Evolutionary conservation across 805 yeast genomes (phyloP).

Genomic region (Candida quercuum): DNA sequence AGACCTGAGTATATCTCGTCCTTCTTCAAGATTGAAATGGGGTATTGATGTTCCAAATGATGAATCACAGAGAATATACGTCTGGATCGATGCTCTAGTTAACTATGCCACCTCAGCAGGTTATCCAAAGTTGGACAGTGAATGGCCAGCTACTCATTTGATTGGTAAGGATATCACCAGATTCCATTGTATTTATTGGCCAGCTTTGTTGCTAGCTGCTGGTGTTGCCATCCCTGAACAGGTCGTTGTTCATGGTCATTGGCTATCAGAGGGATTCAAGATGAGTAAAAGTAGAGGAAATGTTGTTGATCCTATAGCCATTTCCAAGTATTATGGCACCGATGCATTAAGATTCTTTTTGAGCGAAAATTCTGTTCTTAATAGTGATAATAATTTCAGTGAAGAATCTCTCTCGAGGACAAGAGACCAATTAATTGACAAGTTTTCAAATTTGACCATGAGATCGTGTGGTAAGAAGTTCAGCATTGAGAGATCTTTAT

Average conservation of each 20-base stretch:
- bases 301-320: constrained; percentile 84
- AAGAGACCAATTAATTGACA: constrained; percentile 68
- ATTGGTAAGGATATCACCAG: constrained; percentile 88
- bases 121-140: constrained; percentile 35
- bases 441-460: constrained; percentile 73
- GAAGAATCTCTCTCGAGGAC: constrained; percentile 46
- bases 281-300: constrained; percentile 94
- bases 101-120: constrained; percentile 78
- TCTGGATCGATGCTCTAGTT: constrained; percentile 93
- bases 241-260: constrained; percentile 88
- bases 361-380: constrained; percentile 68
- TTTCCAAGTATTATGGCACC: constrained; percentile 57
- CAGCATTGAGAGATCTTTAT: constrained; percentile 41
- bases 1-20: constrained; percentile 87
- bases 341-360: constrained; percentile 73
- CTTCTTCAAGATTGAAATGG: constrained; percentile 74
- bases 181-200: constrained; percentile 95
- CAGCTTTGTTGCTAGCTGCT: constrained; percentile 83
- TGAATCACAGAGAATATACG: constrained; percentile 74
- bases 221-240: constrained; percentile 63
- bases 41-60: constrained; percentile 88
- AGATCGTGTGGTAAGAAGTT: constrained; percentile 73
- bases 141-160: constrained; percentile 49
- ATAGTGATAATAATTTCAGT: constrained; percentile 74
- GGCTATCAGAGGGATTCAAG: constrained; percentile 85